Conservation (phyloP, 805 yeast genomes). For the Candida bentonensis region DNA sequence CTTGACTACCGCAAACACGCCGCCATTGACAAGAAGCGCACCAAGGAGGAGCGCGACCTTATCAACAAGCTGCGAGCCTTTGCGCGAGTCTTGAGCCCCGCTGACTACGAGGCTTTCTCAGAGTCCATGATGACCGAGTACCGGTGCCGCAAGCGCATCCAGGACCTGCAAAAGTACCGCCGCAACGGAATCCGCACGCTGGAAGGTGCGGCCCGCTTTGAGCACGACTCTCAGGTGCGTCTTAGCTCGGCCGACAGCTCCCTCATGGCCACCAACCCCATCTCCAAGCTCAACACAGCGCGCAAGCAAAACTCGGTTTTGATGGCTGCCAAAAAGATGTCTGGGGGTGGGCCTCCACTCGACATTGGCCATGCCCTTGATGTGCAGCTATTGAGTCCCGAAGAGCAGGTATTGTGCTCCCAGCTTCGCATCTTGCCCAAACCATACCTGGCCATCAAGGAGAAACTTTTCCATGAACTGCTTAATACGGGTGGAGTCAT, state of each 20-base stretch:
- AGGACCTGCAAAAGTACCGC: conserved; percentile 89
- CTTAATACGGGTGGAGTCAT: conserved; percentile 71
- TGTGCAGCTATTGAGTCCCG: conserved; percentile 67
- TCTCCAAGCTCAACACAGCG: conserved; percentile 2
- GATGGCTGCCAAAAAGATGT: conserved; percentile 14
- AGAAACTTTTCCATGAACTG: conserved; percentile 74
- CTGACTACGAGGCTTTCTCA: conserved; percentile 65
- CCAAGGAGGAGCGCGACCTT: conserved; percentile 82
- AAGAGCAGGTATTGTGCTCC: conserved; percentile 76
- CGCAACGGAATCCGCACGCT: conserved; percentile 72
- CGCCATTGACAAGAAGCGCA: conserved; percentile 68
- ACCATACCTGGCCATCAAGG: conserved; percentile 87
- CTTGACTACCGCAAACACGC: conserved; percentile 76
- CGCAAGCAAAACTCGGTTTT: conserved; percentile 10
- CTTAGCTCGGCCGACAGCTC: conserved; percentile 29
- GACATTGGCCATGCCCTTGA: conserved; percentile 54
- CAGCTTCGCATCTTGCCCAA: conserved; percentile 78
- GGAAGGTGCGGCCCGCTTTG: conserved; percentile 74
- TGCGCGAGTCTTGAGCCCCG: conserved; percentile 65
- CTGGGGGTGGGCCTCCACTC: conserved; percentile 20
- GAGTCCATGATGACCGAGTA: conserved; percentile 66
- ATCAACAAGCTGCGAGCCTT: conserved; percentile 63
- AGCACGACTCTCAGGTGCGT: conserved; percentile 69
- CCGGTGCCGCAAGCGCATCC: conserved; percentile 64
- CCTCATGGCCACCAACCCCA: conserved; percentile 9